Evolutionary conservation across 2,329 filamentous ascomycete species (phyloP).

Genomic region (Aspergillus brunneoviolaceus): DNA sequence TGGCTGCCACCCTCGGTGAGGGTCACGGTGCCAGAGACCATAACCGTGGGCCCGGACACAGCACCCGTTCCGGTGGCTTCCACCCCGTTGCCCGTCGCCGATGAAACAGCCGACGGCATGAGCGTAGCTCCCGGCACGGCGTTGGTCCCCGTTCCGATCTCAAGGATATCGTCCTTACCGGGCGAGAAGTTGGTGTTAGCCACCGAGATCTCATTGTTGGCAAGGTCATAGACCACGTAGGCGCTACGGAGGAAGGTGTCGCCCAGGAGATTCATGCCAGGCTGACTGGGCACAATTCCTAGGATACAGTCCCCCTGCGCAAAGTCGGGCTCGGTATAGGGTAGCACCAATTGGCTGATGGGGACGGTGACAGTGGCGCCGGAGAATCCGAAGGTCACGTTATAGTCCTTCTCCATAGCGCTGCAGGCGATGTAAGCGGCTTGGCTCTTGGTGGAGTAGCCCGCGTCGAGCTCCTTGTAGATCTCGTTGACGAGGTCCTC

Average conservation of each 20-base stretch:
- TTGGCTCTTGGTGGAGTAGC: slow-evolving; percentile 50
- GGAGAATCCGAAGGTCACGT: slow-evolving; percentile 67
- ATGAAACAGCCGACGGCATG: slow-evolving; percentile 1
- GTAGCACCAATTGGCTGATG: slow-evolving; percentile 34
- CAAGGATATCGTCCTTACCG: slow-evolving; percentile 48
- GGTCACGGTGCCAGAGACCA: not conserved
- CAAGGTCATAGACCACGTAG: slow-evolving; percentile 73
- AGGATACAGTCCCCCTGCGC: slow-evolving; percentile 57
- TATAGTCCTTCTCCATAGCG: slow-evolving; percentile 49
- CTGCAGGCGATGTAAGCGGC: slow-evolving; percentile 53
- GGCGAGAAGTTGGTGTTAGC: slow-evolving; percentile 66
- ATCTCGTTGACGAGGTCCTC: slow-evolving; percentile 50
- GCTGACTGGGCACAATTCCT: slow-evolving; percentile 56
- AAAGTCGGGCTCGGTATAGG: slow-evolving; percentile 50
- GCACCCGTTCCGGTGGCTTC: not conserved
- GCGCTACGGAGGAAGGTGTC: slow-evolving; percentile 74
- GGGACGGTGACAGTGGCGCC: slow-evolving; percentile 1
- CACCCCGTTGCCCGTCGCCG: slow-evolving; percentile 3
- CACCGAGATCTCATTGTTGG: slow-evolving; percentile 68
- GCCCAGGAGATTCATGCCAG: slow-evolving; percentile 62
- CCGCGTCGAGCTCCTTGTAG: slow-evolving; percentile 58
- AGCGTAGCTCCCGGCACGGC: slow-evolving; percentile 53
- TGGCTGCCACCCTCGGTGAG: slow-evolving; percentile 2
- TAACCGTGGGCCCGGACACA: not conserved
- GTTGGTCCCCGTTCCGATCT: slow-evolving; percentile 50